Evolutionary conservation across 192 early-diverging fungal species (phyloP).

Genomic region (Mortierella antarctica): DNA sequence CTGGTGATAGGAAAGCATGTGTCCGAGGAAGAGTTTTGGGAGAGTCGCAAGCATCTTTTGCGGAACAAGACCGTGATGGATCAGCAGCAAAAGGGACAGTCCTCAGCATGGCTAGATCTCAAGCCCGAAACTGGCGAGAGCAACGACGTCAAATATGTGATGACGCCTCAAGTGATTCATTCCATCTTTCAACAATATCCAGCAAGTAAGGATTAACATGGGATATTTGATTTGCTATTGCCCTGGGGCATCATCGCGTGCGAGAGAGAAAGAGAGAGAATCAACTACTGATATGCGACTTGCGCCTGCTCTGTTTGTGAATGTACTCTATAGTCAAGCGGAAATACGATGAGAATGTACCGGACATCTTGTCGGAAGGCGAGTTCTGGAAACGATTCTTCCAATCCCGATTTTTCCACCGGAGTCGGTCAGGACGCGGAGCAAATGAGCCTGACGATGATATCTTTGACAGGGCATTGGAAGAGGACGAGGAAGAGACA

Average conservation of each 20-base stretch:
- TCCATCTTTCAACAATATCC: constrained; percentile 93
- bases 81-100: constrained; percentile 84
- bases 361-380: constrained; percentile 78
- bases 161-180: constrained; percentile 91
- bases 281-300: not conserved
- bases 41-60: constrained; percentile 78
- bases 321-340: constrained; percentile 67
- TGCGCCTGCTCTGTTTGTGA: not conserved
- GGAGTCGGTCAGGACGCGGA: constrained; percentile 69
- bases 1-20: constrained; percentile 82
- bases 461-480: constrained; percentile 82
- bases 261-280: not conserved
- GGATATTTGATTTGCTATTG: not conserved
- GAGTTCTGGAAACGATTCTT: constrained; percentile 92
- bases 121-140: constrained; percentile 75
- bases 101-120: constrained; percentile 77
- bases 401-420: constrained; percentile 86
- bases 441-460: constrained; percentile 67
- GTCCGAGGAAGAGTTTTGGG: constrained; percentile 96
- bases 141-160: constrained; percentile 83
- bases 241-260: not conserved
- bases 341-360: constrained; percentile 86
- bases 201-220: constrained; percentile 57
- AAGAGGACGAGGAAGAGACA: constrained; percentile 79
- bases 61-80: constrained; percentile 75